Evolutionary conservation across 768 basidiomycete genomes (phyloP).

Genomic region (Gyrodon lividus): DNA sequence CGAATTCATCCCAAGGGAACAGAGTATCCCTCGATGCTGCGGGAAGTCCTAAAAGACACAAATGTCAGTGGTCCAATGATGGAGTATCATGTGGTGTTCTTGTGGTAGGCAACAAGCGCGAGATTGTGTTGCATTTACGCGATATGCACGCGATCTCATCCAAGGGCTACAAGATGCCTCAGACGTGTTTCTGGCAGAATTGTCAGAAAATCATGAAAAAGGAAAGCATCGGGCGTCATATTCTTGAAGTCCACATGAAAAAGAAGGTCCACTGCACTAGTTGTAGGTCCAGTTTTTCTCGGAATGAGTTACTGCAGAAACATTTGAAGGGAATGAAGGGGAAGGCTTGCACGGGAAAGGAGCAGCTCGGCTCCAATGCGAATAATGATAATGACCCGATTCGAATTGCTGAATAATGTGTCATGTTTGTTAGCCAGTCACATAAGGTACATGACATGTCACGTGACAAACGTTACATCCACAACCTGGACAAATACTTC

Average conservation of each 20-base stretch:
- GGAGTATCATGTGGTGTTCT: background rate
- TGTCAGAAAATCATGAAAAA: slow-evolving; percentile 21
- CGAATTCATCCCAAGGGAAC: background rate
- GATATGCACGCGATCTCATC: slow-evolving; percentile 4
- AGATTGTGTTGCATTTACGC: slow-evolving; percentile 14
- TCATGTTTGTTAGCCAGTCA: no score
- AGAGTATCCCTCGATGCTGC: background rate
- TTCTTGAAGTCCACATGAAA: slow-evolving; percentile 23
- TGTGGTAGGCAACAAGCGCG: slow-evolving; percentile 7
- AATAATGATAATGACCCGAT: no score
- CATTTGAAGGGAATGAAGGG: slow-evolving; percentile 9
- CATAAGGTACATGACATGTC: no score
- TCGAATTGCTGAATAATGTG: no score
- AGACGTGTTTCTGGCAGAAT: slow-evolving; percentile 15
- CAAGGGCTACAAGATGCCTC: slow-evolving; percentile 7
- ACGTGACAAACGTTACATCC: no score
- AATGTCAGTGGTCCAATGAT: slow-evolving; percentile 15
- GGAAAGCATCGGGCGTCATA: slow-evolving; percentile 28
- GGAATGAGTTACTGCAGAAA: slow-evolving; percentile 26
- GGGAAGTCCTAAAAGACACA: background rate
- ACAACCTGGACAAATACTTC: no score
- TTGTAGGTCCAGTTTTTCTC: slow-evolving; percentile 22
- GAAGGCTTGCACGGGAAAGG: slow-evolving; percentile 8
- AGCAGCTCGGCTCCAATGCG: no score
- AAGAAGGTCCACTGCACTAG: slow-evolving; percentile 18